A percentile compares a stretch with the other conserved stretches of the same genome.
phyloP scores from a whole-genome alignment of 2,329 filamentous ascomycete species.

The Venturia asperata region DNA sequence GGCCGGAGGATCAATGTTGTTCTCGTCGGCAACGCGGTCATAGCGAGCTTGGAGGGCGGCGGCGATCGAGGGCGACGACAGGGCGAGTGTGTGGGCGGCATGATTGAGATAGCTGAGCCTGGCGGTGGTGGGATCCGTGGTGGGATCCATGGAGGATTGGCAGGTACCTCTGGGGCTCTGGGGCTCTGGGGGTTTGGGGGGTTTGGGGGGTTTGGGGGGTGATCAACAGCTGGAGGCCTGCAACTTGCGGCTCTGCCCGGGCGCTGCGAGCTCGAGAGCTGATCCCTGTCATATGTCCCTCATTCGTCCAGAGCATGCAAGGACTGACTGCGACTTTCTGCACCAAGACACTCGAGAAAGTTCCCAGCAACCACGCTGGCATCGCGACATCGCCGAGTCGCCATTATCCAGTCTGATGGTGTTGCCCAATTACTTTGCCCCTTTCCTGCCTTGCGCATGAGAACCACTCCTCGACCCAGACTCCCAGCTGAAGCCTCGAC shows the following conservation, averaged over 20 bases:
- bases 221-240: no score
- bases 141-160: neutral
- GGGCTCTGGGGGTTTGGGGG: no score
- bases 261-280: neutral
- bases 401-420: no score
- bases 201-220: no score
- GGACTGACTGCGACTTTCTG: no score
- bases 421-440: no score
- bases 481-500: neutral
- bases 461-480: neutral
- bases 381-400: no score
- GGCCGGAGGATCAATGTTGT: slow-evolving; percentile 29
- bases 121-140: slow-evolving; percentile 1
- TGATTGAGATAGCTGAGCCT: slow-evolving; percentile 28
- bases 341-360: neutral
- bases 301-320: neutral
- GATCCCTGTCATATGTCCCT: neutral
- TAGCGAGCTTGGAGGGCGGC: slow-evolving; percentile 29
- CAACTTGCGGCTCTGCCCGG: neutral
- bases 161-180: neutral
- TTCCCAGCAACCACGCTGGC: no score
- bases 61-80: slow-evolving; percentile 30
- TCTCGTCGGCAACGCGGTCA: slow-evolving; percentile 25
- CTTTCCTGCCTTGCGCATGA: neutral
- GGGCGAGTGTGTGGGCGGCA: slow-evolving; percentile 29